Base-by-base conservation (phyloP, 2,329 filamentous ascomycete genomes). In the Fusarium sambucinum region DNA sequence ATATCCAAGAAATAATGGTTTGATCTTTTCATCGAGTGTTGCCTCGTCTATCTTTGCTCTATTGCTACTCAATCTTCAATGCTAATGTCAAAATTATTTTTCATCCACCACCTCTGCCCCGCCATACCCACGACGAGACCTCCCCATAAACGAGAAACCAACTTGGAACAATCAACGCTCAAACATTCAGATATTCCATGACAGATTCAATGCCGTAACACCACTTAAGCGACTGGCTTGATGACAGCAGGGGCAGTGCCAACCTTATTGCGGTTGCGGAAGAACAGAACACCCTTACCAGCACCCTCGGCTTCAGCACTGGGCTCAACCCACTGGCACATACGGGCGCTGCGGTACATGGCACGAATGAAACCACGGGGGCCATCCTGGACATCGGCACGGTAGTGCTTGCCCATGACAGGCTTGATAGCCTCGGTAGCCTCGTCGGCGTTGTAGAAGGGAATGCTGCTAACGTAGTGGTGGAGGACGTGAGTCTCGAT, bases 281-380 rank as follows among this genome's bases (percentile, higher is more conserved):
- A 99, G 88, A 99, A 97, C 56, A 97, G 81, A 30, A 99, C 90
- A 66, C 91, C 90, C 84, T 93, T 91, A 78, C 89, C 90, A 74
- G 94, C 90, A 33, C 93, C 95, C 77, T 89, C 81, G 51, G 94
- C 92, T 55, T 89, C 93, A 74, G 89, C 91, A 76, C 89, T 94
- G 57, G 94, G 93, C 89, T 99, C 96, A 68, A 99, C 94, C 93
- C 94, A 99, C 81, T 98, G 94, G 87, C 96, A 99, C 89, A 87
- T 89, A 66, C 96, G 89, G 42, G 92, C 89, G 74, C 88, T 92
- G 72, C 83, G 91, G 87, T 89, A 99, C 78, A 99, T 82, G 73
- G 92, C 89, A 79, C 86, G 87, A 76, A 99, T 78, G 87, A 99
- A 99, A 47, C 96, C 96, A 42, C 90, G 70, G 37, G 91, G 82